These are phyloP conservation scores for Rutstroemia sp. DNA, from an alignment of 2,329 filamentous ascomycete genomes.

Conservation along the genomic window DNA sequence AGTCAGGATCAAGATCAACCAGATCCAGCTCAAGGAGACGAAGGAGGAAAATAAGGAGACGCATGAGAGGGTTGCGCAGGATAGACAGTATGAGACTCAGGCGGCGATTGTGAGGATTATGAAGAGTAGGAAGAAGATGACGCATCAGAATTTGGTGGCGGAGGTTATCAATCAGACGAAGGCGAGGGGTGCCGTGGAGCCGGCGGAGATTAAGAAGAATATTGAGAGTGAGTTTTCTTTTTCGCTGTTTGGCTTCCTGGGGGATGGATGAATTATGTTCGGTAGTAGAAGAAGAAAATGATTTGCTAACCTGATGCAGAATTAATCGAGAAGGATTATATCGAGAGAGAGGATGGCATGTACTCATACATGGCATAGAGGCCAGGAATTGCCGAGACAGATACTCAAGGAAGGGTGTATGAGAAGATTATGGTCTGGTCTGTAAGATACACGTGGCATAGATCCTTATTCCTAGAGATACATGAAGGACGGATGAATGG, in stretches of 20 bases:
- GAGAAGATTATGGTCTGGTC: too few species aligned
- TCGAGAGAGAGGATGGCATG: constrained; percentile 65
- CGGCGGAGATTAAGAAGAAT: constrained; percentile 88
- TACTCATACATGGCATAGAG: constrained; percentile 64
- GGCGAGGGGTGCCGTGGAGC: constrained; percentile 76
- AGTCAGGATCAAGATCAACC: constrained; percentile 94
- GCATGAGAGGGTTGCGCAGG: constrained; percentile 80
- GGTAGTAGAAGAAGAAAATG: background rate
- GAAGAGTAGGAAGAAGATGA: constrained; percentile 86
- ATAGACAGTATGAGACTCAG: constrained; percentile 93
- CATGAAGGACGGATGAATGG: background rate
- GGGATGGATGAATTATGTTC: constrained; percentile 7
- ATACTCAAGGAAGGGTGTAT: too few species aligned
- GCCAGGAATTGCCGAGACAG: too few species aligned
- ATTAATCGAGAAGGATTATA: constrained; percentile 88
- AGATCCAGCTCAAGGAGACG: constrained; percentile 95
- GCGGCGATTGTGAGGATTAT: constrained; percentile 95
- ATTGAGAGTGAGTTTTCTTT: constrained; percentile 66
- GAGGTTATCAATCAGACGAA: constrained; percentile 91
- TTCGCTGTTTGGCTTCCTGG: background rate
- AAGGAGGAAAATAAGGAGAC: constrained; percentile 91
- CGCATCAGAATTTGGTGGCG: constrained; percentile 77
- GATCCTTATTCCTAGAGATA: too few species aligned
- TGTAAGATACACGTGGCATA: too few species aligned
- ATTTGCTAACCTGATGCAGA: constrained; percentile 28